A percentile compares a stretch with the other conserved stretches of the same genome.
Conservation (phyloP, 768 basidiomycete species). For the Kwoniella heveanensis region DNA sequence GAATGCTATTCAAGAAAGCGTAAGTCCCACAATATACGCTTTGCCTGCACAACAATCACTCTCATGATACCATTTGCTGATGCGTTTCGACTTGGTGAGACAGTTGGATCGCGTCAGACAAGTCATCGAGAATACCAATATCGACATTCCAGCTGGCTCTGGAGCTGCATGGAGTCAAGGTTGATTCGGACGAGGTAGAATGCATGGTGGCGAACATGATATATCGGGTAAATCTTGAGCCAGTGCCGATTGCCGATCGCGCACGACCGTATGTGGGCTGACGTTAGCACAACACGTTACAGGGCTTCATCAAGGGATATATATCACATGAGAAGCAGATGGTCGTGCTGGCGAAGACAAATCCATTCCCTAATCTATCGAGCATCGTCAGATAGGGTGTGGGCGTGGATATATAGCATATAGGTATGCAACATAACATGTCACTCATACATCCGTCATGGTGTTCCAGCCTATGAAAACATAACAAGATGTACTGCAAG, state of each 20-base stretch:
- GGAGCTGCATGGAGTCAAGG: slow-evolving; percentile 67
- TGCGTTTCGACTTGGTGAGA: not conserved
- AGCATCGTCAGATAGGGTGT: slow-evolving; percentile 20
- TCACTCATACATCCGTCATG: no score
- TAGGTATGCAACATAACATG: no score
- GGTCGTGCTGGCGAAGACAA: slow-evolving; percentile 80
- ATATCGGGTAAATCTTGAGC: slow-evolving; percentile 68
- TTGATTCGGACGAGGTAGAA: slow-evolving; percentile 80
- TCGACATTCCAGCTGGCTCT: slow-evolving; percentile 78
- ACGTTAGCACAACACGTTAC: no score
- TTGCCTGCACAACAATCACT: not conserved
- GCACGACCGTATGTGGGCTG: no score
- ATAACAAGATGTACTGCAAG: no score
- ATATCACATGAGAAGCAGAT: slow-evolving; percentile 94
- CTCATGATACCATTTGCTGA: no score
- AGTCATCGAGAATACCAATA: slow-evolving; percentile 76
- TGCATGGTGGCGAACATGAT: slow-evolving; percentile 95
- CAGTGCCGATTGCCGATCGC: no score
- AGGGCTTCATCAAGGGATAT: slow-evolving; percentile 87
- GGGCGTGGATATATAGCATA: not conserved
- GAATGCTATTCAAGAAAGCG: slow-evolving; percentile 69
- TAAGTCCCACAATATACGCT: slow-evolving; percentile 51
- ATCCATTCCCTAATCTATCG: slow-evolving; percentile 73
- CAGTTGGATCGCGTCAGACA: slow-evolving; percentile 79
- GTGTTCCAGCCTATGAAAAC: no score